Base-by-base conservation (phyloP, 768 basidiomycete species). In the Amanita phalloides region DNA sequence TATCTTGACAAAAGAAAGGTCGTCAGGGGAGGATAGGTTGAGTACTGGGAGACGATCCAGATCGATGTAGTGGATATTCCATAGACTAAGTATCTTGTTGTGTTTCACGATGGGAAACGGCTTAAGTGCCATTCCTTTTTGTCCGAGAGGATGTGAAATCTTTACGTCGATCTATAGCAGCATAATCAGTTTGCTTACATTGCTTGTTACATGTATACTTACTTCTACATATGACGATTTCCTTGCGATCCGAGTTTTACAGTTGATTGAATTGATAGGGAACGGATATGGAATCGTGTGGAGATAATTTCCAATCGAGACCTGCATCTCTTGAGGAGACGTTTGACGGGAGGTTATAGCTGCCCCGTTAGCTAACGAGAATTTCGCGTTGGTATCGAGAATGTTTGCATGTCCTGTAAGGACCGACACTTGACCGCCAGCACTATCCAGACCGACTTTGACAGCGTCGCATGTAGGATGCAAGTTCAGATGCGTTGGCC, bases 171-270 rank as follows among this genome's bases (percentile, higher is more conserved):
- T 51, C 64, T 66, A 23, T n/a, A 51, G 53, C n/a, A 52, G 14
- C 26, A 43, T 36, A 13, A 17, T 53, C 51, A 44, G 54, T 62
- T 54, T 32, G 57, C 59, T 7, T 52, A 49, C 17, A 56, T 50
- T 54, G 55, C 10, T 6, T n/a, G 4, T 60, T 47, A 32, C 60
- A 45, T n/a, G 58, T 59, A 8, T 10, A 65, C 63, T 64, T 60
- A 70, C 68, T 60, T 73, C 70, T 5, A 81, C 62, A 52, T 76
- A 82, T 23, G 60, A 67, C 1, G 78, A 82, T 55, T 76, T 79
- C 36, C 80, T 69, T 7, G 81, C 80, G 32, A 81, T 56, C 4
- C 77, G 70, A 8, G 73, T 57, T 56, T 67, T 76, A 1, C 60
- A 48, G 13, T 64, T 63, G 17, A 56, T 53, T 4, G 66, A 65